phyloP scores from a whole-genome alignment of 805 yeast species.

The Torulaspora indica region DNA sequence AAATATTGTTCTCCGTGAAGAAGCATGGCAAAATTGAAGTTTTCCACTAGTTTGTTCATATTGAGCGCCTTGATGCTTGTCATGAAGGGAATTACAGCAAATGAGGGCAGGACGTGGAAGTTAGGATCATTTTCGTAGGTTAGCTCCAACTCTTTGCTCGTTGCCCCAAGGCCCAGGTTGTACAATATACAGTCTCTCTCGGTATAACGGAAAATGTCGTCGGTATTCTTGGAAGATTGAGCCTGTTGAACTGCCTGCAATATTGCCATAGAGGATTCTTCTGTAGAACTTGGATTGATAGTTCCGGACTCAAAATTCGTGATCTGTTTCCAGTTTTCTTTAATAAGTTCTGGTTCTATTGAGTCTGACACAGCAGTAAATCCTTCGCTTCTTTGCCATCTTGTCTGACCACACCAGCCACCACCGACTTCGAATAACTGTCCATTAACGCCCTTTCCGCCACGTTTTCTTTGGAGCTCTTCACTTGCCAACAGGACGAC shows the following conservation, averaged over 20 bases:
- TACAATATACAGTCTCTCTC: constrained; percentile 74
- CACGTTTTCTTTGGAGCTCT: constrained; percentile 43
- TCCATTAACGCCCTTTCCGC: constrained; percentile 52
- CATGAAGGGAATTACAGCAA: constrained; percentile 86
- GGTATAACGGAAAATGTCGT: constrained; percentile 49
- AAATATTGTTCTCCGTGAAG: constrained; percentile 95
- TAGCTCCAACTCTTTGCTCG: constrained; percentile 67
- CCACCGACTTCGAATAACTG: constrained; percentile 90
- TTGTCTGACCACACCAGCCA: constrained; percentile 91
- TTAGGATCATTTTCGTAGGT: constrained; percentile 70
- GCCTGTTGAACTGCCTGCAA: constrained; percentile 53
- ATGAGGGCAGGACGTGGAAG: constrained; percentile 84
- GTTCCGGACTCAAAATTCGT: constrained; percentile 59
- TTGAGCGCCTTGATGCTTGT: constrained; percentile 53
- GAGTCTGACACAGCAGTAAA: constrained; percentile 48
- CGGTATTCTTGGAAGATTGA: constrained; percentile 34
- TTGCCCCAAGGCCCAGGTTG: constrained; percentile 87
- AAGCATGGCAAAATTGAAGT: constrained; percentile 83
- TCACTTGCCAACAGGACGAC: constrained; percentile 76
- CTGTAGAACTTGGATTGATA: constrained; percentile 48
- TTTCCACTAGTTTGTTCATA: constrained; percentile 58
- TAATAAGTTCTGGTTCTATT: constrained; percentile 62
- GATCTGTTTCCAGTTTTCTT: constrained; percentile 61
- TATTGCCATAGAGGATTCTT: constrained; percentile 77
- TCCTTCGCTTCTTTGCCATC: constrained; percentile 94